A percentile compares a stretch with the other conserved stretches of the same genome.
phyloP scores from a whole-genome alignment of 1,284 basidiomycete species.

The Sanghuangporus weigelae region DNA sequence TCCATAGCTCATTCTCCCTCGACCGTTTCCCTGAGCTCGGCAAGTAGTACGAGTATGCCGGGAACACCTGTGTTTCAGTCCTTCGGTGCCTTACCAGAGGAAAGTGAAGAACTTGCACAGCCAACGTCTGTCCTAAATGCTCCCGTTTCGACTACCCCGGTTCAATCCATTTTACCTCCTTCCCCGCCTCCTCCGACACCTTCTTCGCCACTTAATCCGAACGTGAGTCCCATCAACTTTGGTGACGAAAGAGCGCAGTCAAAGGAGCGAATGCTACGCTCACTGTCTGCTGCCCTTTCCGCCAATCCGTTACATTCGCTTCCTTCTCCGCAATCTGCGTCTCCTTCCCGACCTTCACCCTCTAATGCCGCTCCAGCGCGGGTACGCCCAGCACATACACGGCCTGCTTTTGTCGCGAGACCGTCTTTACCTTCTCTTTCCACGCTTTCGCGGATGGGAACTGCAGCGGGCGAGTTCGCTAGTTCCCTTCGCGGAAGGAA shows the following conservation, averaged over 20 bases:
- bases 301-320: not conserved
- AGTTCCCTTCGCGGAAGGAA: not conserved
- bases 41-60: constrained; percentile 3
- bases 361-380: constrained; percentile 3
- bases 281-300: not conserved
- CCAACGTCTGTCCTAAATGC: not conserved
- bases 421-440: constrained; percentile 11
- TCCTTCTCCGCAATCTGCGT: not conserved
- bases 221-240: not conserved
- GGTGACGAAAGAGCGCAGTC: not conserved
- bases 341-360: not conserved
- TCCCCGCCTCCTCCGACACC: constrained; percentile 2
- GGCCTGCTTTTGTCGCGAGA: constrained; percentile 13
- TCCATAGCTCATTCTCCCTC: constrained; percentile 3
- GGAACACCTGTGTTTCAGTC: not conserved
- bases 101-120: not conserved
- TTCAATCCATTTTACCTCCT: not conserved
- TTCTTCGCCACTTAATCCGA: constrained; percentile 11
- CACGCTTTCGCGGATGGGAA: constrained; percentile 13
- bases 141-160: not conserved
- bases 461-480: not conserved
- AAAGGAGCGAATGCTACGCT: not conserved
- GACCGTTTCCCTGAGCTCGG: constrained; percentile 7
- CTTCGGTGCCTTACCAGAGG: not conserved
- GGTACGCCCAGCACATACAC: constrained; percentile 13